A percentile compares a stretch with the other conserved stretches of the same genome.
phyloP scores from a whole-genome alignment of 2,329 filamentous ascomycete species.

The Aspergillus brunneoviolaceus region DNA sequence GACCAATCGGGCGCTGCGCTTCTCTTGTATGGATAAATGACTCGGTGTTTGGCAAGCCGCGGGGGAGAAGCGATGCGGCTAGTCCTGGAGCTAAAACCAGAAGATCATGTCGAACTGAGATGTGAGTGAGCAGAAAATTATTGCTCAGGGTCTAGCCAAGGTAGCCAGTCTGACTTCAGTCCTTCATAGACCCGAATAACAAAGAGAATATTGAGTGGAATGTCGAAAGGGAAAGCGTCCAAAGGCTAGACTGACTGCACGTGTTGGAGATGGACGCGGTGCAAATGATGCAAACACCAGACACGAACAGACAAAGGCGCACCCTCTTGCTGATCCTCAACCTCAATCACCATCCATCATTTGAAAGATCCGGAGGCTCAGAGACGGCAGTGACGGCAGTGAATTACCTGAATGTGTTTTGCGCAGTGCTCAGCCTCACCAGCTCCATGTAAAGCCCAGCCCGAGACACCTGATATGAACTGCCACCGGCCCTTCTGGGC shows the following conservation, averaged over 20 bases:
- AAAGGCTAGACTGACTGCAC: background rate
- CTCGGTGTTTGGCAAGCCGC: background rate
- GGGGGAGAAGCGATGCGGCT: background rate
- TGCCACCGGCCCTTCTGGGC: background rate
- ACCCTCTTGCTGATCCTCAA: background rate
- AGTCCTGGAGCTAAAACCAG: background rate
- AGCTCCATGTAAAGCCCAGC: background rate
- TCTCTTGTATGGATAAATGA: background rate
- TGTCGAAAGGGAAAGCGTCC: background rate
- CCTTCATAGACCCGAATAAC: background rate
- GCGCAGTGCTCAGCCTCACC: background rate
- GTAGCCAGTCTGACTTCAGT: background rate
- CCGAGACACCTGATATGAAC: background rate
- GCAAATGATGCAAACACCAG: conserved; percentile 5
- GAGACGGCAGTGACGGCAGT: background rate
- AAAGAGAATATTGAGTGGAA: background rate
- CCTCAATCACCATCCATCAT: background rate
- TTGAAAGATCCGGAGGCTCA: background rate
- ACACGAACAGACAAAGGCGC: background rate
- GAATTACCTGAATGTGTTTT: background rate
- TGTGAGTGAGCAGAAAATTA: background rate
- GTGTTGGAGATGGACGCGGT: background rate
- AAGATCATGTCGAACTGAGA: background rate
- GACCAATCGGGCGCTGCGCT: background rate
- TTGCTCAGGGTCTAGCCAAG: background rate